These are phyloP conservation scores for Diaporthe destruens DNA, from an alignment of 2,329 filamentous ascomycete genomes.

Conservation along the genomic window DNA sequence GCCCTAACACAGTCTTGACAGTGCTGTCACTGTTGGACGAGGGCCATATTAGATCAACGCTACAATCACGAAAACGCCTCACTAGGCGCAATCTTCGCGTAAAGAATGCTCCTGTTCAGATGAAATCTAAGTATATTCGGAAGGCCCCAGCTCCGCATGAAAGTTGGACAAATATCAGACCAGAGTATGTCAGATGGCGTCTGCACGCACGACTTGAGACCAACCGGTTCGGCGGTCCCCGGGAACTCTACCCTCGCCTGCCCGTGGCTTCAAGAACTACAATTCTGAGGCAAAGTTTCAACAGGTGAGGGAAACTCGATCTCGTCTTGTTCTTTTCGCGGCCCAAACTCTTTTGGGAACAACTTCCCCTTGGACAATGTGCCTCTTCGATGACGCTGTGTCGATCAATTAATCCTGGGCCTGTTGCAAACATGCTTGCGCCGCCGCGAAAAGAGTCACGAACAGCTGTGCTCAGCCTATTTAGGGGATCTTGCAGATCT, in stretches of 20 bases:
- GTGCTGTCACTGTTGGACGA: slow-evolving; percentile 25
- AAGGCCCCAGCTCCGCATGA: slow-evolving; percentile 30
- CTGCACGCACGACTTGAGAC: slow-evolving; percentile 28
- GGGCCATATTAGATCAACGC: slow-evolving; percentile 27
- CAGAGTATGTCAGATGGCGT: slow-evolving; percentile 32
- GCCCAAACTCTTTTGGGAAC: slow-evolving; percentile 25
- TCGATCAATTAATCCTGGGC: slow-evolving; percentile 8
- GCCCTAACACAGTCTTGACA: slow-evolving; percentile 15
- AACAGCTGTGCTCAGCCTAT: not conserved
- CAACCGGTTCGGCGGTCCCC: not conserved
- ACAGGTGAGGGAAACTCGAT: slow-evolving; percentile 11
- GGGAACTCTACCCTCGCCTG: slow-evolving; percentile 8
- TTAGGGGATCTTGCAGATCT: slow-evolving; percentile 7
- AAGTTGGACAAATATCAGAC: slow-evolving; percentile 12
- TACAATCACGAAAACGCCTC: slow-evolving; percentile 17
- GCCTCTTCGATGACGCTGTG: slow-evolving; percentile 1
- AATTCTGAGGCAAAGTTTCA: slow-evolving; percentile 26
- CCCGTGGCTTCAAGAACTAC: slow-evolving; percentile 2
- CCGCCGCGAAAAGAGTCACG: not conserved
- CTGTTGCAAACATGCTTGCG: slow-evolving; percentile 25
- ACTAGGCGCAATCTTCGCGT: not conserved
- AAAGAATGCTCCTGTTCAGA: slow-evolving; percentile 6
- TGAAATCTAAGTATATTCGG: slow-evolving; percentile 20
- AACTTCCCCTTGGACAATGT: not conserved
- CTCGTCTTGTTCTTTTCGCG: slow-evolving; percentile 21